Conservation (phyloP, 2,329 filamentous ascomycete species). For the Colletotrichum sp. region DNA sequence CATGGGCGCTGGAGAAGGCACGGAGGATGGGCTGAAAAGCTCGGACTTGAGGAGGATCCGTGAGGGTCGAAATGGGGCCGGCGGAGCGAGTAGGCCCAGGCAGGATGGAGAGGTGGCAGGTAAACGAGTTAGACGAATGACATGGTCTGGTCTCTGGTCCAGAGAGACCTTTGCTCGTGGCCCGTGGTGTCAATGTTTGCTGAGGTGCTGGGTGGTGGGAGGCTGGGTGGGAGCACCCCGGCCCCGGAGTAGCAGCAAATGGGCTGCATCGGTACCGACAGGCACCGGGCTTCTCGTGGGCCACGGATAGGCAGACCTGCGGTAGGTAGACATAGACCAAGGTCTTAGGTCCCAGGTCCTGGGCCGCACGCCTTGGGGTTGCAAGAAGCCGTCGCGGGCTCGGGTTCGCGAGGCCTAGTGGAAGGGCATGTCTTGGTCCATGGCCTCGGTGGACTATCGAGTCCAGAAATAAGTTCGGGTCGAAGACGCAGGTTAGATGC, state of each 20-base stretch:
- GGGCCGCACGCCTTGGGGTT: background rate
- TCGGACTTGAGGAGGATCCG: constrained; percentile 2
- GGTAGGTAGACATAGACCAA: background rate
- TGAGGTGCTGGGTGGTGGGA: background rate
- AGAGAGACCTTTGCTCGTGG: background rate
- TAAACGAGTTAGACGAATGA: background rate
- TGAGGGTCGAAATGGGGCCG: background rate
- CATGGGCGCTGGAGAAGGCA: background rate
- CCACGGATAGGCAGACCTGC: background rate
- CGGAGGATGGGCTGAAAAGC: constrained; percentile 7
- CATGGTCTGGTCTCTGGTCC: background rate
- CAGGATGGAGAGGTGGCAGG: constrained; percentile 7
- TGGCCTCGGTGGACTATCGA: background rate
- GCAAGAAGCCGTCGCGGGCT: background rate
- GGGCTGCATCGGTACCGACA: background rate
- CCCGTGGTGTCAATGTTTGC: constrained; percentile 14
- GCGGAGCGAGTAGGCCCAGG: background rate
- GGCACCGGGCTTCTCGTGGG: background rate
- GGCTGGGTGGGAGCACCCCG: constrained; percentile 3
- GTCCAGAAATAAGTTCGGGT: background rate
- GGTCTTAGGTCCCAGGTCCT: background rate
- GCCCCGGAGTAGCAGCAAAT: background rate
- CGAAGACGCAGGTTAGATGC: background rate
- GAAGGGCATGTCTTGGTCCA: background rate
- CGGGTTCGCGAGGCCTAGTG: background rate